phyloP scores from a whole-genome alignment of 805 yeast species.

The Suhomyces tanzawaensis region DNA sequence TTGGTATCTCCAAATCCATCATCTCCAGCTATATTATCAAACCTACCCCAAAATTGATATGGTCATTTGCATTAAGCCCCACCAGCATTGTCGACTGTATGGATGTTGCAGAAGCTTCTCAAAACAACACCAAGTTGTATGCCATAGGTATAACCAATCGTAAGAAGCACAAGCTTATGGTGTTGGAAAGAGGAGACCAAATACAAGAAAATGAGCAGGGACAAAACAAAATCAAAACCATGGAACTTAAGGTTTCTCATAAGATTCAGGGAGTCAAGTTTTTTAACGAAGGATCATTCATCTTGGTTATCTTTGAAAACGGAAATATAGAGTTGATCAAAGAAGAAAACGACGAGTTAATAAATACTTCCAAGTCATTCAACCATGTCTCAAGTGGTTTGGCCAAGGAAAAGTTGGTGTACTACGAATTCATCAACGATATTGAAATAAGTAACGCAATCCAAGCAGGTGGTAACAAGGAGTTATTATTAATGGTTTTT shows the following conservation, averaged over 20 bases:
- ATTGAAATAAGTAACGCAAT: conserved; percentile 17
- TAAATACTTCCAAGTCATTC: conserved; percentile 9
- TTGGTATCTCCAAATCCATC: conserved; percentile 54
- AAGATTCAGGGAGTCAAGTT: conserved; percentile 9
- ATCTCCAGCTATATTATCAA: conserved; percentile 50
- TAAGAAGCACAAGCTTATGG: conserved; percentile 23
- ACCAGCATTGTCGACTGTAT: conserved; percentile 41
- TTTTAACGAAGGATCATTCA: conserved; percentile 7
- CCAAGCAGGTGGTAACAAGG: conserved; percentile 19
- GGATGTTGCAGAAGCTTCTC: conserved; percentile 22
- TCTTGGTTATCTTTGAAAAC: conserved; percentile 21
- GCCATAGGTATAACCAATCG: conserved; percentile 43
- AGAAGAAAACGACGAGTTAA: conserved; percentile 4
- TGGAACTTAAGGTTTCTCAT: conserved; percentile 10
- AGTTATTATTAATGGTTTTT: conserved; percentile 21
- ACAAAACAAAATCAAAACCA: conserved; percentile 5
- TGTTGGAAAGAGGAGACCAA: conserved; percentile 16
- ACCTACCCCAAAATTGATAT: conserved; percentile 56
- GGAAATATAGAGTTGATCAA: conserved; percentile 27
- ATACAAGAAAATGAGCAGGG: conserved; percentile 5
- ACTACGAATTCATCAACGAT: conserved; percentile 25
- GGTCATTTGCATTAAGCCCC: conserved; percentile 56
- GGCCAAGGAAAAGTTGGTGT: conserved; percentile 27
- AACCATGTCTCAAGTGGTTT: conserved; percentile 14
- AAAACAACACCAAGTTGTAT: conserved; percentile 20